phyloP scores from a whole-genome alignment of 768 basidiomycete species.

The Lactarius akahatsu region DNA sequence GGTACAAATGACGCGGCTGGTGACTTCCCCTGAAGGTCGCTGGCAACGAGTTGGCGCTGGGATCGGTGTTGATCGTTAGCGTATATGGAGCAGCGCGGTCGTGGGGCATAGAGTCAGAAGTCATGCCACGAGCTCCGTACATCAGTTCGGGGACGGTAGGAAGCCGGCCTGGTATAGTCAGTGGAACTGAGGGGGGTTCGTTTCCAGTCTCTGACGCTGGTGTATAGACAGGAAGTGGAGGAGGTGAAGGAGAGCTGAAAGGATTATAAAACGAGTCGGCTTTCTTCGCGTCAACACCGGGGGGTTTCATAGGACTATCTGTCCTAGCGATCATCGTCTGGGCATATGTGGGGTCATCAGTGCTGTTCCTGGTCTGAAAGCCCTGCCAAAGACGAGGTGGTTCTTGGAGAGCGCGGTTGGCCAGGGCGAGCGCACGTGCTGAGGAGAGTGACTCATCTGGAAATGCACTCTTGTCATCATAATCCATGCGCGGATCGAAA shows the following conservation, averaged over 20 bases:
- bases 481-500: slow-evolving; percentile 15
- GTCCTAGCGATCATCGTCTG: neutral
- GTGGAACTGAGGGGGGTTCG: neutral
- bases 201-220: slow-evolving; percentile 1
- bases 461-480: neutral
- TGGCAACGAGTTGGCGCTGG: neutral
- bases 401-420: neutral
- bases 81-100: neutral
- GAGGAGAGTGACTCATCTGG: neutral
- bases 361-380: neutral
- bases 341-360: neutral
- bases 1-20: neutral
- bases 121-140: neutral
- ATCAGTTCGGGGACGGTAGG: neutral
- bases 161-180: neutral
- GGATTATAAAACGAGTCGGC: slow-evolving; percentile 2
- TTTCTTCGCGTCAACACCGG: neutral
- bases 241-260: slow-evolving; percentile 1
- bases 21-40: neutral
- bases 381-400: neutral
- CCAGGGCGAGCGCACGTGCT: too few relatives aligned
- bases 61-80: neutral
- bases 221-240: slow-evolving; percentile 10
- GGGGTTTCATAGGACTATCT: neutral
- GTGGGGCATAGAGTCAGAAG: neutral